phyloP scores from a whole-genome alignment of 2,329 filamentous ascomycete genomes.

The Pseudocercospora fuligena region DNA sequence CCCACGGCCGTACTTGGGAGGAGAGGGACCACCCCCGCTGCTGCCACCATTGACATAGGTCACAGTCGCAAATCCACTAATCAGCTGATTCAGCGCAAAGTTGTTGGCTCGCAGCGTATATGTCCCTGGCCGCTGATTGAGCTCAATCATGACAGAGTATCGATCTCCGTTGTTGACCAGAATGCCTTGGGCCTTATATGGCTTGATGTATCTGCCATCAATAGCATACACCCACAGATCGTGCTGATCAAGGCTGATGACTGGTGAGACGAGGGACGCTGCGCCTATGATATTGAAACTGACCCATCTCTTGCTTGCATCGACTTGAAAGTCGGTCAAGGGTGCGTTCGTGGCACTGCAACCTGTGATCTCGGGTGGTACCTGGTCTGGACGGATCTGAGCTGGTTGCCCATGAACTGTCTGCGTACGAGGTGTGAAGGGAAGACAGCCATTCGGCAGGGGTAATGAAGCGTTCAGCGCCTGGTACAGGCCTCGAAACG shows the following conservation, averaged over 20 bases:
- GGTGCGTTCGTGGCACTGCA: slow-evolving; percentile 15
- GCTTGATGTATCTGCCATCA: slow-evolving; percentile 53
- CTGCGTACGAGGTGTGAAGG: slow-evolving; percentile 12
- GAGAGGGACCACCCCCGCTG: background rate
- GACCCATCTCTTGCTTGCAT: slow-evolving; percentile 24
- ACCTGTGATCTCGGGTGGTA: slow-evolving; percentile 18
- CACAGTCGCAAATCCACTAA: slow-evolving; percentile 22
- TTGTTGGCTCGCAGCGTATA: slow-evolving; percentile 22
- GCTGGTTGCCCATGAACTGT: slow-evolving; percentile 13
- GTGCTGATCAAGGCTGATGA: slow-evolving; percentile 26
- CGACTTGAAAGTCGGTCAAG: slow-evolving; percentile 19
- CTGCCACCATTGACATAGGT: slow-evolving; percentile 9
- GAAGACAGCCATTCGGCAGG: slow-evolving; percentile 21
- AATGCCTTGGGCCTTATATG: slow-evolving; percentile 56
- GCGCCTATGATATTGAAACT: slow-evolving; percentile 24
- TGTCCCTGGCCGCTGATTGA: slow-evolving; percentile 52
- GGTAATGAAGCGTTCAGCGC: slow-evolving; percentile 8
- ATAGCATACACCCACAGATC: slow-evolving; percentile 28
- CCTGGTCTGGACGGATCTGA: slow-evolving; percentile 10
- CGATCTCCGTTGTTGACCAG: slow-evolving; percentile 58
- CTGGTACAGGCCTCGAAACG: slow-evolving; percentile 18
- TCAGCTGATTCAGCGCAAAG: slow-evolving; percentile 19
- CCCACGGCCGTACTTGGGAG: background rate
- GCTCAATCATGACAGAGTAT: slow-evolving; percentile 57
- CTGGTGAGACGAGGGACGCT: slow-evolving; percentile 16